Conservation (phyloP, 2,329 filamentous ascomycete genomes). For the Cytospora piceicola region DNA sequence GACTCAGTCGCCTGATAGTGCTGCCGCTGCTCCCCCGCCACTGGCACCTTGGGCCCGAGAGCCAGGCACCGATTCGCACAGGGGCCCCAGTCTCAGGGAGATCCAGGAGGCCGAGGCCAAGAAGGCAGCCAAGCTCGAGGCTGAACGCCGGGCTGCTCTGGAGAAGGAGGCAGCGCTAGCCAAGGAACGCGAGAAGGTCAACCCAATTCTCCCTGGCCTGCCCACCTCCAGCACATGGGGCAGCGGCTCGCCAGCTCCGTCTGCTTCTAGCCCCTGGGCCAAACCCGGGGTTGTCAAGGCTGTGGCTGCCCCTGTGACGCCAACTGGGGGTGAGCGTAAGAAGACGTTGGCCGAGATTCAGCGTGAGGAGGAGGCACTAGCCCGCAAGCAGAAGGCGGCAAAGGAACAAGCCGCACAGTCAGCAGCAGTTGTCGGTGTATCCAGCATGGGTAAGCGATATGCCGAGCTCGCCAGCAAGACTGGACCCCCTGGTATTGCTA, state of each 20-base stretch:
- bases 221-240: constrained; percentile 91
- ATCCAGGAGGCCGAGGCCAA: constrained; percentile 97
- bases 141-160: constrained; percentile 73
- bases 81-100: constrained; percentile 90
- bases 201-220: constrained; percentile 71
- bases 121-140: constrained; percentile 85
- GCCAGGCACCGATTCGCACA: constrained; percentile 67
- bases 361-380: constrained; percentile 81
- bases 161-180: constrained; percentile 75
- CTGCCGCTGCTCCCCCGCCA: constrained; percentile 60
- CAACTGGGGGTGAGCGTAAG: constrained; percentile 55
- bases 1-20: constrained; percentile 73
- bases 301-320: constrained; percentile 37
- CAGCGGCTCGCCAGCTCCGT: constrained; percentile 70
- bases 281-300: constrained; percentile 61
- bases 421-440: constrained; percentile 50
- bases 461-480: constrained; percentile 89
- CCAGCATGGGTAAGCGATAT: constrained; percentile 76
- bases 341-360: constrained; percentile 97
- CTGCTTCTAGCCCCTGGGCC: constrained; percentile 63
- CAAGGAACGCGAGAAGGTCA: constrained; percentile 63
- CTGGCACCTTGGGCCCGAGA: constrained; percentile 97
- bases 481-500: constrained; percentile 37
- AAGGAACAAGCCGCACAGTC: constrained; percentile 55
- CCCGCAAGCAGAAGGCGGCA: constrained; percentile 73